A percentile compares a stretch with the other conserved stretches of the same genome.
phyloP scores from a whole-genome alignment of 2,329 filamentous ascomycete genomes.

The Phyllachora maydis region DNA sequence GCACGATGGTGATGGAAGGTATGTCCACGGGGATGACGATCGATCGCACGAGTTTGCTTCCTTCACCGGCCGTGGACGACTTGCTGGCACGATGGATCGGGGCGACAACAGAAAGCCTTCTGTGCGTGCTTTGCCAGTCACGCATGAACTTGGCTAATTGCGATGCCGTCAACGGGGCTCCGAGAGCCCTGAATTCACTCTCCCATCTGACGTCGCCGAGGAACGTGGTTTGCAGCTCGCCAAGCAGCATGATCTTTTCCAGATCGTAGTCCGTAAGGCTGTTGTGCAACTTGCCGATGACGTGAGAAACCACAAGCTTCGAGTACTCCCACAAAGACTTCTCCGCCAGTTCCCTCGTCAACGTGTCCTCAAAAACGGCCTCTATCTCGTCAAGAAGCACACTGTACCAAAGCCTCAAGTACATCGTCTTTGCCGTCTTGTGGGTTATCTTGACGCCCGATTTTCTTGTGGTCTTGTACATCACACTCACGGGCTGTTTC shows the following conservation, averaged over 20 bases:
- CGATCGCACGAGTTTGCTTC: too few relatives aligned
- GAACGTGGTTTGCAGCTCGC: slow-evolving; percentile 25
- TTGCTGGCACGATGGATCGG: slow-evolving; percentile 14
- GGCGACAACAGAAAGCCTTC: slow-evolving; percentile 11
- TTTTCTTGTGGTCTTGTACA: slow-evolving; percentile 57
- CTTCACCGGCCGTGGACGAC: too few relatives aligned
- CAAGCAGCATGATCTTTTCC: slow-evolving; percentile 32
- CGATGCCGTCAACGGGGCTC: slow-evolving; percentile 10
- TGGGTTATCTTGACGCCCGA: slow-evolving; percentile 9
- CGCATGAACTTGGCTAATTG: slow-evolving; percentile 13
- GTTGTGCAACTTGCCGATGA: slow-evolving; percentile 20
- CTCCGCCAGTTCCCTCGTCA: slow-evolving; percentile 17
- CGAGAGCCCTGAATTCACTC: slow-evolving; percentile 26
- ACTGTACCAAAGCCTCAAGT: slow-evolving; percentile 55
- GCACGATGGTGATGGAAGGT: slow-evolving; percentile 61
- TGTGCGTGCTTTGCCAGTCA: slow-evolving; percentile 15
- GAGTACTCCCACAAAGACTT: slow-evolving; percentile 22
- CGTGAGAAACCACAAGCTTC: slow-evolving; percentile 20
- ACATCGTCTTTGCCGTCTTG: slow-evolving; percentile 26
- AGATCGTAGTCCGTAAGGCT: slow-evolving; percentile 27
- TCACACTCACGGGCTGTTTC: slow-evolving; percentile 58
- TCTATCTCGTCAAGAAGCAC: slow-evolving; percentile 58
- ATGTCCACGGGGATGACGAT: slow-evolving; percentile 85
- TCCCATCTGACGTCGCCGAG: slow-evolving; percentile 25
- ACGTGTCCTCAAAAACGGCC: slow-evolving; percentile 19